Evolutionary conservation across 805 yeast genomes (phyloP), one percentile per base, ranked within the genome.

Genomic region (Wickerhamomyces chaumierensis): DNA sequence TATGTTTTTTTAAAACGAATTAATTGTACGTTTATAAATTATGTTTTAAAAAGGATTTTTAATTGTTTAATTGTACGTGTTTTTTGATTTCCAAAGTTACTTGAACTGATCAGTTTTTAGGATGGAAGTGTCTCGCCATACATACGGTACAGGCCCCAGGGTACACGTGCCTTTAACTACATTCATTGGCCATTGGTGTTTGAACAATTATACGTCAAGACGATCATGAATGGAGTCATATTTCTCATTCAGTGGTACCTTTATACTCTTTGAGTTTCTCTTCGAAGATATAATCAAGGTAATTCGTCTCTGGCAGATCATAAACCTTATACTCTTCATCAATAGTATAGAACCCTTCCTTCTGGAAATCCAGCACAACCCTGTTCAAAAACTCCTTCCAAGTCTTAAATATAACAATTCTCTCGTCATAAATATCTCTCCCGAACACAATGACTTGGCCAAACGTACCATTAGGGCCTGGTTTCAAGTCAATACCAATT

Each of bases 371-470:
- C 12, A 8, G 14, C 9, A 25, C 29, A 5, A 25, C 29, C 12
- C 29, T 25, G n/a, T 25, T 25, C 29, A 25, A 13, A 13, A 25
- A 25, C 14, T 25, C 29, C 12, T 31, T 23, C 48, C 48, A 42
- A 14, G 13, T 29, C 8, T 39, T 34, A n/a, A 35, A 35, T 15
- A 37, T 20, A 5, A 41, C 46, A 16, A 37, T 23, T 20, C 39
- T 40, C 4, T 42, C 32, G 15, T 46, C 45, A 29, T 38, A 39
- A 14, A 25, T 25, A 17, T 45, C 48, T 23, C 42, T 42, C 3
- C 48, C 48, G 40, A 44, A 45, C 3, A 37, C 36, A 3, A 43
- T 39, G 9, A 45, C 48, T 20, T 45, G 48, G 7, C 48, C 48
- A n/a, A n/a, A 9, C 5, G 36, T 37, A 5, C 48, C 48, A 14